A percentile compares a stretch with the other conserved stretches of the same genome.
phyloP scores from a whole-genome alignment of 106 monocot species.

The Chionographis japonica region DNA sequence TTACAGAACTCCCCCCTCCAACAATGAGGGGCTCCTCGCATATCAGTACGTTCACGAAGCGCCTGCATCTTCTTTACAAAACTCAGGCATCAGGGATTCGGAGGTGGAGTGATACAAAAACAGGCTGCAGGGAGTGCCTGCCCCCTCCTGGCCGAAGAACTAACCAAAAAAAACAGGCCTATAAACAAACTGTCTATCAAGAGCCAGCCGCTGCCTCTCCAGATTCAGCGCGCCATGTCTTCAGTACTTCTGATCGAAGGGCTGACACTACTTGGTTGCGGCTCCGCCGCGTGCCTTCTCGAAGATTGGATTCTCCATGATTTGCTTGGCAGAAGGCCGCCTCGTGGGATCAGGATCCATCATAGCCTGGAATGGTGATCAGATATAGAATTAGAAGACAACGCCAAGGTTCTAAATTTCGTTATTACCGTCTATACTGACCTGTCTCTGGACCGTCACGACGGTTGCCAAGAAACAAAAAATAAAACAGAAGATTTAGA shows the following conservation, averaged over 20 bases:
- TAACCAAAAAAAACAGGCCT: no score
- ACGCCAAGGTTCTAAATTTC: no score
- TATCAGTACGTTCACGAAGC: no score
- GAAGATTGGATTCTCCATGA: slow-evolving; percentile 60
- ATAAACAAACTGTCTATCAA: no score
- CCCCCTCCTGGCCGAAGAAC: no score
- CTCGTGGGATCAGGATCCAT: slow-evolving; percentile 86
- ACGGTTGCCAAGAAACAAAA: no score
- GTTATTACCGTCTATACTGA: not conserved
- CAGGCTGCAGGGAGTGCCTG: not conserved
- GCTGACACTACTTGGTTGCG: not conserved
- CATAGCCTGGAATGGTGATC: slow-evolving; percentile 56
- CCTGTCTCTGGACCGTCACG: not conserved
- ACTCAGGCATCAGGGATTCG: not conserved
- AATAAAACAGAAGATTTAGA: no score
- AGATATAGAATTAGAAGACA: not conserved
- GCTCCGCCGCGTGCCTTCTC: slow-evolving; percentile 16
- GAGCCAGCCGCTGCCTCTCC: not conserved
- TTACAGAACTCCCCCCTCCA: no score
- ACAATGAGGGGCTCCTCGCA: no score
- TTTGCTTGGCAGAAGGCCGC: slow-evolving; percentile 81
- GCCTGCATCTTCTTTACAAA: not conserved
- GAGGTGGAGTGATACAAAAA: not conserved
- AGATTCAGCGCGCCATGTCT: not conserved
- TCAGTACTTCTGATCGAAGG: not conserved